Conservation (phyloP, 2,329 filamentous ascomycete genomes). For the Diplodia scrobiculata region DNA sequence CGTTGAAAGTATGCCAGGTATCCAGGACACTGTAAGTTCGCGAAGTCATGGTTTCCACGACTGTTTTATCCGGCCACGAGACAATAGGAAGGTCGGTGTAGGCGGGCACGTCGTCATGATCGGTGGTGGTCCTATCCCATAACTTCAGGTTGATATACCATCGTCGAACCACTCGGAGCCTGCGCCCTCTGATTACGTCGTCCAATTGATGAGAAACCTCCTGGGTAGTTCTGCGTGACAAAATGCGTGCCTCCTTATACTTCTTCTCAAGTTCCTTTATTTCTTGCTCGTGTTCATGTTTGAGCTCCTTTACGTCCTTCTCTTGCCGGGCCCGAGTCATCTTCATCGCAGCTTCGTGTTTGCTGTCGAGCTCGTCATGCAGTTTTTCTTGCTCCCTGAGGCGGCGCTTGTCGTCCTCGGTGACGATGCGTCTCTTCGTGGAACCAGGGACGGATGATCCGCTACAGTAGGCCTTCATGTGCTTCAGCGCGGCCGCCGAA, state of each 20-base stretch:
- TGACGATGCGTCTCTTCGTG: constrained; percentile 42
- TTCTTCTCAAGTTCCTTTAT: constrained; percentile 8
- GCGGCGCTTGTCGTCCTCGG: constrained; percentile 49
- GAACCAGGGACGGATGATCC: constrained; percentile 35
- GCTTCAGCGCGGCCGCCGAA: constrained; percentile 49
- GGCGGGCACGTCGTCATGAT: constrained; percentile 11
- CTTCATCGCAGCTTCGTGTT: constrained; percentile 52
- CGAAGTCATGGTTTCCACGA: constrained; percentile 14
- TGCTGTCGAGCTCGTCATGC: constrained; percentile 46
- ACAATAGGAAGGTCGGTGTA: constrained; percentile 11
- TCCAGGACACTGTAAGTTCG: constrained; percentile 27
- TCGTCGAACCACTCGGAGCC: constrained; percentile 19
- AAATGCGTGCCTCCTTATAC: background rate
- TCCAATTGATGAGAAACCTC: constrained; percentile 5
- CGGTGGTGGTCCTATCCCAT: constrained; percentile 18
- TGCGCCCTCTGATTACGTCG: constrained; percentile 10
- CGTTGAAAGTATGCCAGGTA: constrained; percentile 25
- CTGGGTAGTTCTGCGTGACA: background rate
- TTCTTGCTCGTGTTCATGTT: constrained; percentile 16
- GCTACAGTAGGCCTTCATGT: constrained; percentile 54
- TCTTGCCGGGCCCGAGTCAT: constrained; percentile 52
- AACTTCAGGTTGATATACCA: constrained; percentile 23
- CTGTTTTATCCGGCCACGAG: constrained; percentile 15
- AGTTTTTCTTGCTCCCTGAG: constrained; percentile 46
- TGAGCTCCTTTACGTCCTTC: constrained; percentile 39